A percentile compares a stretch with the other conserved stretches of the same genome.
Evolutionary conservation across 2,329 filamentous ascomycete genomes (phyloP).

Genomic region (Biscogniauxia marginata): DNA sequence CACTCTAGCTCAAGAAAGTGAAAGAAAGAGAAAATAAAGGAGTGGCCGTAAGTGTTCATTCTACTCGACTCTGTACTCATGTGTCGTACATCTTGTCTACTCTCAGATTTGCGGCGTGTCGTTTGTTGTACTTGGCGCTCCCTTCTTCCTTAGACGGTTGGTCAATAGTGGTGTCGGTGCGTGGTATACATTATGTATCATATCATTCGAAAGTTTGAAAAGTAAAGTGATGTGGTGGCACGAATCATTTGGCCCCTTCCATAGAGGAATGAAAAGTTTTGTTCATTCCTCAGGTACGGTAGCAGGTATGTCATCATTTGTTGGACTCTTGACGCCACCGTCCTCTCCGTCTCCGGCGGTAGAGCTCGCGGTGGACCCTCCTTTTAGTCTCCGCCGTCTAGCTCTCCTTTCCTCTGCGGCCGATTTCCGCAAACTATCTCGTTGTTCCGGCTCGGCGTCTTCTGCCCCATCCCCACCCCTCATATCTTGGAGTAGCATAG

Average conservation of each 20-base stretch:
- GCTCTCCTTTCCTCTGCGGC: slow-evolving; percentile 35
- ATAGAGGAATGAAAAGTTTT: background rate
- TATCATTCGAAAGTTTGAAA: slow-evolving; percentile 8
- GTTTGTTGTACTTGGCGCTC: background rate
- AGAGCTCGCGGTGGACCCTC: slow-evolving; percentile 23
- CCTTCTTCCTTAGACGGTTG: background rate
- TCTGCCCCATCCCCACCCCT: slow-evolving; percentile 63
- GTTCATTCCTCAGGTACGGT: slow-evolving; percentile 18
- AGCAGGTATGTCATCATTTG: slow-evolving; percentile 22
- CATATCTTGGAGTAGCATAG: slow-evolving; percentile 79
- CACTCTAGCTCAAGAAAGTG: background rate
- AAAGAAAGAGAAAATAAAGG: background rate
- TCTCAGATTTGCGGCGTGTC: background rate
- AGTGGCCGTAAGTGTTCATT: background rate
- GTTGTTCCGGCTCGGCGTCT: slow-evolving; percentile 51
- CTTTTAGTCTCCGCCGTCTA: slow-evolving; percentile 33
- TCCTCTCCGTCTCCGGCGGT: slow-evolving; percentile 22
- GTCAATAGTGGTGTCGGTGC: slow-evolving; percentile 5
- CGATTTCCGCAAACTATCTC: slow-evolving; percentile 62
- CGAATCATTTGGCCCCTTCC: slow-evolving; percentile 1
- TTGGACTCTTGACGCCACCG: slow-evolving; percentile 17
- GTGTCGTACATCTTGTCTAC: background rate
- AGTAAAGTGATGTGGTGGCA: background rate
- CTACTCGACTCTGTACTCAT: background rate
- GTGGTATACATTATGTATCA: slow-evolving; percentile 25